Base-by-base conservation (phyloP, 805 yeast species). In the Kodamaea kaohsiungensis region DNA sequence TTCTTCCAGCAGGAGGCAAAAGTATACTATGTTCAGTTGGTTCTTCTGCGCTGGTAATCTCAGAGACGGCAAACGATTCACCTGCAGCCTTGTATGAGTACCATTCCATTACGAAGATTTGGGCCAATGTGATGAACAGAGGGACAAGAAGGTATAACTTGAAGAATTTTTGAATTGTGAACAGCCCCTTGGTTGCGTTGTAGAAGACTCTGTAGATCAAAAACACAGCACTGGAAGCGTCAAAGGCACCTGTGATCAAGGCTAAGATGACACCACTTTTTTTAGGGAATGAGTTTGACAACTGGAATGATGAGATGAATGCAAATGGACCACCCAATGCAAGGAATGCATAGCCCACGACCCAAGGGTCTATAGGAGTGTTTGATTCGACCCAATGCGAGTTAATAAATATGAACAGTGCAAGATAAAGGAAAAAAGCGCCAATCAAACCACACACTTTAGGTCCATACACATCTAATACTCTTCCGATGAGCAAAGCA, bases 321-420 rank as follows among this genome's bases (percentile, higher is more conserved):
- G 81, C 75, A 66, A 82, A 81, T 15, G 86, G 85, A 3, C 86
- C 86, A 35, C 85, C 86, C 53, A 82, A 70, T 1, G 86, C 83
- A 81, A 82, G 72, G 7, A 70, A 68, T 1, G 79, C 75, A 59
- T 80, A 82, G 7, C 85, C 86, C 46, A 77, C 52, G 43, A 81
- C 59, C 63, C 80, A 82, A 1, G 86, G 85, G 61, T 82, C 86
- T 46, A 81, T 67, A 10, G 61, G 38, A 16, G 68, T 46, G 42
- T 53, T 46, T 15, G 56, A 57, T 22, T 65, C 62, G 13, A 45
- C 30, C 40, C 49, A 35, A 48, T 71, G 66, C 25, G 82, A 72
- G 59, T 67, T 65, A 45, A 81, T 80, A 63, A 82, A 82, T 22
- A 76, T 68, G 47, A 73, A 57, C 53, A 79, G 78, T 6, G 83